A percentile compares a stretch with the other conserved stretches of the same genome.
These are phyloP conservation scores for Boeremia exigua DNA, from an alignment of 2,329 filamentous ascomycete species.

Conservation along the genomic window DNA sequence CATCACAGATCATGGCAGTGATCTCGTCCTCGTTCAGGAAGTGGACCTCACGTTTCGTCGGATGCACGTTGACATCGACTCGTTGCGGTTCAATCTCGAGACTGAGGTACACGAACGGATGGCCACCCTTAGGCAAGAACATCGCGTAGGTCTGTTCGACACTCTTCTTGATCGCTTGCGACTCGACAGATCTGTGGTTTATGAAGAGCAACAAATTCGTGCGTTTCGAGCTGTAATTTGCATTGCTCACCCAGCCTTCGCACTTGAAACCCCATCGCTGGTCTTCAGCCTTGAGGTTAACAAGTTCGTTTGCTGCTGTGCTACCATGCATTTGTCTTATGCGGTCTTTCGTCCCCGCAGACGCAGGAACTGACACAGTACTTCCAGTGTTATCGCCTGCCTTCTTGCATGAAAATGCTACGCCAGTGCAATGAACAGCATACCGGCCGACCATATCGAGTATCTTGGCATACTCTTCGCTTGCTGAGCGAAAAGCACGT, in stretches of 20 bases:
- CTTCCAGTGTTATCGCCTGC: constrained; percentile 85
- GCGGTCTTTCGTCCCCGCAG: constrained; percentile 75
- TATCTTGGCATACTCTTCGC: constrained; percentile 98
- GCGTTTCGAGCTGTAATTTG: constrained; percentile 92
- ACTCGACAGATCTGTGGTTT: constrained; percentile 94
- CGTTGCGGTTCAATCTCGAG: constrained; percentile 90
- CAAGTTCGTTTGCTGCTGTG: constrained; percentile 83
- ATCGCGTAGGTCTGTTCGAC: constrained; percentile 87
- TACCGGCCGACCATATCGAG: constrained; percentile 93
- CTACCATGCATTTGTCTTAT: constrained; percentile 91
- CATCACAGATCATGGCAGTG: constrained; percentile 80
- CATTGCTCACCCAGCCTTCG: constrained; percentile 83
- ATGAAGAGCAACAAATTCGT: constrained; percentile 91
- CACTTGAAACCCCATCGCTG: constrained; percentile 84
- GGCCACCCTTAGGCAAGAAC: constrained; percentile 91
- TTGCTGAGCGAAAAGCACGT: constrained; percentile 85
- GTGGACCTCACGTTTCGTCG: constrained; percentile 95
- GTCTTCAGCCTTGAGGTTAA: constrained; percentile 75
- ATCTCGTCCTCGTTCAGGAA: constrained; percentile 98
- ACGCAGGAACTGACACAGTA: constrained; percentile 74
- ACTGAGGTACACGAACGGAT: constrained; percentile 91
- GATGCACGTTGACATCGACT: constrained; percentile 97
- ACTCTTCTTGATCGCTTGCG: constrained; percentile 83
- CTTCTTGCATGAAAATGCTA: constrained; percentile 97
- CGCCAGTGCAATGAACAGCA: constrained; percentile 87